phyloP scores from a whole-genome alignment of 306 rosid species.

The Cajanus cajan region DNA sequence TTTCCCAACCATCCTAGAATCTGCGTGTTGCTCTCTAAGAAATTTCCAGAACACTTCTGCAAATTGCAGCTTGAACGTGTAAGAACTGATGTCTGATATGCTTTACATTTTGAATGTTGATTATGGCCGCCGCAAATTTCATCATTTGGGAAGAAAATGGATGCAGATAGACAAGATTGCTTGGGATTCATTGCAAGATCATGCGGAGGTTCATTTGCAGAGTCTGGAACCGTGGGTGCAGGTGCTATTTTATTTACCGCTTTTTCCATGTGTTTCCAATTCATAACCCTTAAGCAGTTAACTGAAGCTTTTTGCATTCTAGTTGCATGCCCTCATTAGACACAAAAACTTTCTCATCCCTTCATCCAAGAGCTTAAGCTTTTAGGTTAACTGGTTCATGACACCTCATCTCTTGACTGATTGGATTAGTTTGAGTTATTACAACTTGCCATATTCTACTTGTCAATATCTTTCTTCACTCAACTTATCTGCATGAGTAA shows the following conservation, averaged over 20 bases:
- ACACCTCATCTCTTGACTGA: slow-evolving; percentile 1
- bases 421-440: slow-evolving; percentile 4
- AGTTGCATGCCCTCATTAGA: slow-evolving; percentile 18
- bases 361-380: not conserved
- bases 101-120: slow-evolving; percentile 29
- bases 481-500: not conserved
- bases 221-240: slow-evolving; percentile 97
- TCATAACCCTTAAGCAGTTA: slow-evolving; percentile 8
- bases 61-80: slow-evolving; percentile 96
- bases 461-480: slow-evolving; percentile 14
- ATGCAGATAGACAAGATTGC: slow-evolving; percentile 90
- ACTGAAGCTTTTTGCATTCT: slow-evolving; percentile 8
- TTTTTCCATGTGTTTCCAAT: slow-evolving; percentile 14
- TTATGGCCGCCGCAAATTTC: slow-evolving; percentile 22
- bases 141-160: slow-evolving; percentile 34
- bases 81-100: slow-evolving; percentile 46
- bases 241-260: slow-evolving; percentile 47
- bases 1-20: slow-evolving; percentile 85
- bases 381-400: slow-evolving; percentile 6
- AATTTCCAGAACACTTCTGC: slow-evolving; percentile 95
- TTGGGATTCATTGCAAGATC: slow-evolving; percentile 85
- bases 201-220: slow-evolving; percentile 89
- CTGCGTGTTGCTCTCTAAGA: slow-evolving; percentile 84
- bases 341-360: not conserved
- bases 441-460: slow-evolving; percentile 11